phyloP scores from a whole-genome alignment of 2,329 filamentous ascomycete genomes.

The Hirsutella rhossiliensis region DNA sequence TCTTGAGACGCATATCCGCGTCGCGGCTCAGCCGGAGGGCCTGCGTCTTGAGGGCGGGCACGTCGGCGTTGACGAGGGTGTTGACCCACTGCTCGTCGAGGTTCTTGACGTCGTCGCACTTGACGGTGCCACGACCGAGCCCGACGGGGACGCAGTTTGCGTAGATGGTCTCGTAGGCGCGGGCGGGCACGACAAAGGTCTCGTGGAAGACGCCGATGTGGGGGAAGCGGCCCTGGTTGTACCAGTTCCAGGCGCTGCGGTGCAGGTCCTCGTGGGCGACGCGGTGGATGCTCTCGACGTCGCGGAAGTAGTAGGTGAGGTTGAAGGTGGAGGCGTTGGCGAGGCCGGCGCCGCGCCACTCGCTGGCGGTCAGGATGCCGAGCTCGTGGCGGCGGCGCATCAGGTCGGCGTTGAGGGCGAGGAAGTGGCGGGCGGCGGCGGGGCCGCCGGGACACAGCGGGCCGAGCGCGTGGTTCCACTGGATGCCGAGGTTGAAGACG shows the following conservation, averaged over 20 bases:
- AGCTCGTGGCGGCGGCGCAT: conserved; percentile 25
- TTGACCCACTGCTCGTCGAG: conserved; percentile 18
- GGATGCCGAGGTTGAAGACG: conserved; percentile 32
- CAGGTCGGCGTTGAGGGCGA: conserved; percentile 22
- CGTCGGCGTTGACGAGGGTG: conserved; percentile 20
- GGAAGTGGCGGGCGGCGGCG: conserved; percentile 25
- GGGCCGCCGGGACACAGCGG: conserved; percentile 30
- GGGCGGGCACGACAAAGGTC: conserved; percentile 31
- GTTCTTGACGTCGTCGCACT: conserved; percentile 8
- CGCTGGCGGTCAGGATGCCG: conserved; percentile 32
- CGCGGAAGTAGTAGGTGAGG: conserved; percentile 37
- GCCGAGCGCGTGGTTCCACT: conserved; percentile 37
- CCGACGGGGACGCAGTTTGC: conserved; percentile 27
- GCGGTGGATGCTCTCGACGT: conserved; percentile 32
- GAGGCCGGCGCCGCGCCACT: conserved; percentile 26
- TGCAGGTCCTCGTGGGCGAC: conserved; percentile 40
- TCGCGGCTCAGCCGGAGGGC: conserved; percentile 16
- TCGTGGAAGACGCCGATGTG: conserved; percentile 44
- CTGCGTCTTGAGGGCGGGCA: conserved; percentile 19
- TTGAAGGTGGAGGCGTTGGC: conserved; percentile 28
- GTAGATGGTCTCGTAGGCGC: conserved; percentile 40
- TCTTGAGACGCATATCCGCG: conserved; percentile 8
- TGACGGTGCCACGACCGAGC: conserved; percentile 17
- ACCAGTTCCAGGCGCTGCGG: conserved; percentile 37
- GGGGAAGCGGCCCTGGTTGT: conserved; percentile 20